These are phyloP conservation scores for Orobanche coerulescens DNA, from an alignment of 257 asterid species.

Conservation along the genomic window DNA sequence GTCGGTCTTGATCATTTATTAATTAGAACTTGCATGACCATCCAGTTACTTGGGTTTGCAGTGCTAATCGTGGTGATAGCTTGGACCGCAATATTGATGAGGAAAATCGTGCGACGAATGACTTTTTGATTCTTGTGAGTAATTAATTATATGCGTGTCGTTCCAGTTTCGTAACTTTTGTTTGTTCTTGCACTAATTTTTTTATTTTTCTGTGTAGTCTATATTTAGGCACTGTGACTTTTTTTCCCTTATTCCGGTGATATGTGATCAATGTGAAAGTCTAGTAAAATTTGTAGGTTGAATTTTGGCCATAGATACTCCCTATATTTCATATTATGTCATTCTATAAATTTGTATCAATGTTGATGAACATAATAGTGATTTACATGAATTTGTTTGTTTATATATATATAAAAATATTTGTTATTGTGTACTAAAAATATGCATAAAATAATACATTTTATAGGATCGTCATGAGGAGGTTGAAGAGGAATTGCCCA, in stretches of 20 bases:
- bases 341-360: background rate
- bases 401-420: constrained; percentile 10
- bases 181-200: background rate
- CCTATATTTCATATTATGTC: too few species aligned
- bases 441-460: background rate
- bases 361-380: background rate
- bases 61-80: constrained; percentile 96
- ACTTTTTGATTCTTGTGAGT: constrained; percentile 87
- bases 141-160: background rate
- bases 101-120: constrained; percentile 57
- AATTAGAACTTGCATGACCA: constrained; percentile 17
- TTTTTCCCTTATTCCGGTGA: constrained; percentile 10
- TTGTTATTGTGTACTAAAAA: constrained; percentile 7
- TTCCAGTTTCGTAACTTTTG: background rate
- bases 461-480: constrained; percentile 83
- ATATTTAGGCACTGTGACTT: background rate
- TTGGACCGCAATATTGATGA: constrained; percentile 83
- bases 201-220: background rate
- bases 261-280: background rate
- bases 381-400: background rate
- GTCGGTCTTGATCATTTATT: constrained; percentile 15
- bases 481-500: constrained; percentile 83
- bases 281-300: background rate
- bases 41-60: constrained; percentile 33
- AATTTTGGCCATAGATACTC: too few species aligned